These are phyloP conservation scores for Piloderma croceum DNA, from an alignment of 768 basidiomycete genomes.

Conservation along the genomic window DNA sequence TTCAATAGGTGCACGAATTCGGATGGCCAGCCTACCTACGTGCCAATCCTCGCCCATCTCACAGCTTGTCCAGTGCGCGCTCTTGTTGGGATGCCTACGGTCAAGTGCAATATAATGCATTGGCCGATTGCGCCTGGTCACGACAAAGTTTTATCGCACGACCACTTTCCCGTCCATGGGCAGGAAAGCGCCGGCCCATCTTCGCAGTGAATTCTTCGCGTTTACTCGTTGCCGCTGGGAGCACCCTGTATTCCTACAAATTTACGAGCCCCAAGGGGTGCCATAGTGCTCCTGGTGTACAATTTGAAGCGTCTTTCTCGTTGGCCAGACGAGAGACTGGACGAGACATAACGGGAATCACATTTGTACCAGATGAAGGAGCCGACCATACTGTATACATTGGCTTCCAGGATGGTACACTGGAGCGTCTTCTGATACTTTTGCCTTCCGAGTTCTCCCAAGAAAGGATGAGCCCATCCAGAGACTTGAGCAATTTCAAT, in stretches of 20 bases:
- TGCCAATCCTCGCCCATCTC: conserved; percentile 47
- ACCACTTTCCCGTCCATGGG: conserved; percentile 58
- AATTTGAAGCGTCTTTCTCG: conserved; percentile 40
- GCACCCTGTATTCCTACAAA: conserved; percentile 49
- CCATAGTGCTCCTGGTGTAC: conserved; percentile 37
- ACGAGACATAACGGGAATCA: conserved; percentile 51
- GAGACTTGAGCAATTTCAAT: conserved; percentile 16
- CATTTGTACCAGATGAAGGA: conserved; percentile 42
- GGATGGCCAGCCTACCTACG: conserved; percentile 55
- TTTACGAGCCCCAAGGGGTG: conserved; percentile 32
- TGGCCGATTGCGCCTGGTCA: conserved; percentile 52
- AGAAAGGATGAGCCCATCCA: not conserved
- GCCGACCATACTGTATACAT: conserved; percentile 43
- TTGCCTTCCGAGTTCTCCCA: conserved; percentile 8
- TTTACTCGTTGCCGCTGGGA: conserved; percentile 58
- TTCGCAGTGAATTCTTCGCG: conserved; percentile 51
- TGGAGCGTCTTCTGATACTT: conserved; percentile 39
- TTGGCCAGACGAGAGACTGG: conserved; percentile 30
- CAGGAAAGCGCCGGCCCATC: conserved; percentile 47
- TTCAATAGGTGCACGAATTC: conserved; percentile 48
- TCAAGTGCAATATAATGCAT: conserved; percentile 45
- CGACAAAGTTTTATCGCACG: conserved; percentile 50
- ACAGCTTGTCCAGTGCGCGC: conserved; percentile 42
- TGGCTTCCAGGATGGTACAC: conserved; percentile 54
- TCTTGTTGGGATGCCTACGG: conserved; percentile 38